Evolutionary conservation across 352 stramenopile genomes (phyloP), one percentile per base, ranked within the genome.

Genomic region (Phytopythium delawarense): DNA sequence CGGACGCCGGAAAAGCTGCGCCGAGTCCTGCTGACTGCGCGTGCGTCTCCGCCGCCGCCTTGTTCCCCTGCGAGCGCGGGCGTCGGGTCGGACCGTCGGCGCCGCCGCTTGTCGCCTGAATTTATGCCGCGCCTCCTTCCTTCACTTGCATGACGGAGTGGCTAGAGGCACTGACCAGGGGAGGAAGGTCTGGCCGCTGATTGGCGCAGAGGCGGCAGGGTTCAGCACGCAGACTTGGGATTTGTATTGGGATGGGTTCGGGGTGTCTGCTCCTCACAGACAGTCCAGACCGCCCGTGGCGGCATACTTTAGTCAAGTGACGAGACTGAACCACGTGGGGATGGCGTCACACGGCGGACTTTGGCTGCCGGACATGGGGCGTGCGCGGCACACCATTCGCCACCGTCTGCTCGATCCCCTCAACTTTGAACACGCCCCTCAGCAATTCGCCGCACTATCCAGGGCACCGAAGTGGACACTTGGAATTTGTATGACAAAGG

Each of bases 191-290:
- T 37, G 6, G 25, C 11, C 20, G 20, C 15, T 18, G 52, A 46
- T 58, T 58, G 52, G 52, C 13, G 46, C 7, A 23, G 16, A 34
- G 7, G 21, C 7, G 12, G n/a, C 23, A 37, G 23, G 35, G 37
- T 59, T 59, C 54, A 59, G 54, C 21, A 28, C 54, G 23, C 23
- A 35, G 13, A 50, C 23, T 48, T 51, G 54, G 21, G 18, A 50
- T 25, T 34, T 48, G 54, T 59, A 59, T 51, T 11, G 21, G 35
- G 35, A 59, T 59, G 54, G 35, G 39, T 57, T 45, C 51, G 51
- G 51, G 20, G 51, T 57, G 48, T 25, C 48, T 15, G 48, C 48
- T 53, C 48, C 48, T 21, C 28, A 54, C 48, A 54, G 48, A 54
- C 48, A 7, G 25, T 49, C 15, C 39, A 45, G 46, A 50, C 5